Conservation (phyloP, 1,284 basidiomycete genomes). For the Puccinia coronata region DNA sequence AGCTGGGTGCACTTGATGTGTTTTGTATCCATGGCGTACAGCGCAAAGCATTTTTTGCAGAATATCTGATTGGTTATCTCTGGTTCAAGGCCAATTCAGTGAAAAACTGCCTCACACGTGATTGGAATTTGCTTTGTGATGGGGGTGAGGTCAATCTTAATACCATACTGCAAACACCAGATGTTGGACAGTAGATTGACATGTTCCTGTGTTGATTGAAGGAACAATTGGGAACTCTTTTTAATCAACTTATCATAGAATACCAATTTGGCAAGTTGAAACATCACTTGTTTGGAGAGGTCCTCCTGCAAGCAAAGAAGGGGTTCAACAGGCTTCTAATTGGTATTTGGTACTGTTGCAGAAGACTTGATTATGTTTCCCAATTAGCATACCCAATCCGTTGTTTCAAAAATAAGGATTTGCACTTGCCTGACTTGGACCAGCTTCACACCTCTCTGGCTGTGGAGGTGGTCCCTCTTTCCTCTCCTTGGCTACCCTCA, state of each 20-base stretch:
- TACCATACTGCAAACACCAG: too few relatives aligned
- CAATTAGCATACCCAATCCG: too few relatives aligned
- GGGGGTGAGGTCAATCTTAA: too few relatives aligned
- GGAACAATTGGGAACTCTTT: not conserved
- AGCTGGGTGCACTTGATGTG: not conserved
- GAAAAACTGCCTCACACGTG: not conserved
- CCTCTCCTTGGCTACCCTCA: too few relatives aligned
- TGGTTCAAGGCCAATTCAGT: not conserved
- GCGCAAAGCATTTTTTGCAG: conserved; percentile 14
- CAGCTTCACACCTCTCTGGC: not conserved
- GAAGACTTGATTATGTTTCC: too few relatives aligned
- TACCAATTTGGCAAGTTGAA: not conserved
- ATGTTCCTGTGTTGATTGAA: too few relatives aligned
- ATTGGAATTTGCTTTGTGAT: too few relatives aligned
- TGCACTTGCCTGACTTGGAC: not conserved
- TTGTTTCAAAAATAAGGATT: not conserved
- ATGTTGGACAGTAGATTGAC: too few relatives aligned
- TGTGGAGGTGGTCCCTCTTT: too few relatives aligned
- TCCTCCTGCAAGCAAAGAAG: not conserved
- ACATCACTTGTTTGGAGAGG: not conserved
- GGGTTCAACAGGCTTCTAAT: not conserved
- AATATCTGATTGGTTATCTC: not conserved
- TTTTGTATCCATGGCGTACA: not conserved
- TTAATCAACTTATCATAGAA: too few relatives aligned
- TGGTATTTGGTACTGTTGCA: too few relatives aligned